These are phyloP conservation scores for Lindgomyces ingoldianus DNA, from an alignment of 495 filamentous ascomycete genomes.

Conservation along the genomic window DNA sequence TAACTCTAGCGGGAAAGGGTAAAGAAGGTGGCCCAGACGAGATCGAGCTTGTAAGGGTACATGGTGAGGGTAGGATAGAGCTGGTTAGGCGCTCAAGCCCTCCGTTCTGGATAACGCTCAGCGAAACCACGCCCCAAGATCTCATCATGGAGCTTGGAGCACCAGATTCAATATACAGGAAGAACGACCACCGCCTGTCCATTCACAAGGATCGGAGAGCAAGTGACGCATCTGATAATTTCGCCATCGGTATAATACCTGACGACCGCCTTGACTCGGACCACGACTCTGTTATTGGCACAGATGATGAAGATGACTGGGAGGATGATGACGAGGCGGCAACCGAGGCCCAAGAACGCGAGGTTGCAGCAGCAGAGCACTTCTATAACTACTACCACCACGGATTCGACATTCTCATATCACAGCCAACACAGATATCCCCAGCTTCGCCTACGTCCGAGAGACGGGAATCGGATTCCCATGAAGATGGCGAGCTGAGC, in stretches of 20 bases:
- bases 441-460: slow-evolving; percentile 58
- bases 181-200: slow-evolving; percentile 87
- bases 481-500: slow-evolving; percentile 30
- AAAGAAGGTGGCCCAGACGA: slow-evolving; percentile 73
- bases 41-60: slow-evolving; percentile 64
- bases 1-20: slow-evolving; percentile 57
- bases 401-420: slow-evolving; percentile 92
- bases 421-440: slow-evolving; percentile 66
- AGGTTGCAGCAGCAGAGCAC: slow-evolving; percentile 57
- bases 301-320: slow-evolving; percentile 83
- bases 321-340: slow-evolving; percentile 69
- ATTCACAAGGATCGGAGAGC: slow-evolving; percentile 62
- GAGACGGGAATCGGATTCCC: slow-evolving; percentile 15
- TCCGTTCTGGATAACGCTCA: slow-evolving; percentile 67
- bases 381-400: slow-evolving; percentile 98
- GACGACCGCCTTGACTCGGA: slow-evolving; percentile 32
- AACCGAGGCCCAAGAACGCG: slow-evolving; percentile 47
- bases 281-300: slow-evolving; percentile 39
- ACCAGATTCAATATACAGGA: slow-evolving; percentile 92
- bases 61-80: slow-evolving; percentile 64
- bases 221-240: slow-evolving; percentile 34
- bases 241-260: slow-evolving; percentile 35
- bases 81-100: slow-evolving; percentile 63
- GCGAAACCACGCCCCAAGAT: slow-evolving; percentile 86
- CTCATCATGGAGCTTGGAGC: slow-evolving; percentile 86